A percentile compares a stretch with the other conserved stretches of the same genome.
These are phyloP conservation scores for Malbranchea zuffiana DNA, from an alignment of 2,329 filamentous ascomycete genomes.

Conservation along the genomic window DNA sequence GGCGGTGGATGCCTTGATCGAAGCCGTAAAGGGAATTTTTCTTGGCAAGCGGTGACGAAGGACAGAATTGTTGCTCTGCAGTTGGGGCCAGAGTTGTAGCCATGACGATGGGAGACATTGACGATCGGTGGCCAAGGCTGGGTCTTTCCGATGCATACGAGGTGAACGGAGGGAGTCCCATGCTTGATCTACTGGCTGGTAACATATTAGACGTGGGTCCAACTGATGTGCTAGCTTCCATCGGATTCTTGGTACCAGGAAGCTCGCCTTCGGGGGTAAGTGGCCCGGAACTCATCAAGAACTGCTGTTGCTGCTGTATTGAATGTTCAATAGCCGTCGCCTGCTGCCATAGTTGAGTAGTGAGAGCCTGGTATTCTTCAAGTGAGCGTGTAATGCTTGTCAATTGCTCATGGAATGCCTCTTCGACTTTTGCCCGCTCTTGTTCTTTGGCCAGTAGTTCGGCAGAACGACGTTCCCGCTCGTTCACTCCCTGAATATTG, in stretches of 20 bases:
- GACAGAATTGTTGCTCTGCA: constrained; percentile 21
- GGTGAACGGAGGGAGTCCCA: constrained; percentile 26
- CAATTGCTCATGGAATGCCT: constrained; percentile 34
- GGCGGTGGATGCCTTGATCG: constrained; percentile 24
- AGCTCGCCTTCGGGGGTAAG: constrained; percentile 51
- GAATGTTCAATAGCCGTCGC: constrained; percentile 33
- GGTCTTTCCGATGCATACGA: constrained; percentile 17
- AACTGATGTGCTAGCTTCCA: constrained; percentile 4
- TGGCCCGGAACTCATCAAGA: constrained; percentile 34
- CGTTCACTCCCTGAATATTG: constrained; percentile 47
- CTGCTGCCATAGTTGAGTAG: constrained; percentile 36
- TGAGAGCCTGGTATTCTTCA: constrained; percentile 35
- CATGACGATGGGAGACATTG: constrained; percentile 26
- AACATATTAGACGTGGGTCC: constrained; percentile 20
- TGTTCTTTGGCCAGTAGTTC: constrained; percentile 37
- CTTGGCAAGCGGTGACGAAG: constrained; percentile 25
- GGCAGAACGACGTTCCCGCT: constrained; percentile 41
- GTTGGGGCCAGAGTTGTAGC: constrained; percentile 27
- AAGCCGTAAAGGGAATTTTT: constrained; percentile 24
- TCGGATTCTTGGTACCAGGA: constrained; percentile 38
- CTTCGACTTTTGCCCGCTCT: constrained; percentile 36
- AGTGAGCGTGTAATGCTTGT: constrained; percentile 32
- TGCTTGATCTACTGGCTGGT: constrained; percentile 24
- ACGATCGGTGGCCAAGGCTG: constrained; percentile 23
- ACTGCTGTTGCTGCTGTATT: constrained; percentile 34